Percentiles rank a stretch among this genome's conserved stretches.
phyloP scores from a whole-genome alignment of 768 basidiomycete species.

The Thelephora ganbajun region DNA sequence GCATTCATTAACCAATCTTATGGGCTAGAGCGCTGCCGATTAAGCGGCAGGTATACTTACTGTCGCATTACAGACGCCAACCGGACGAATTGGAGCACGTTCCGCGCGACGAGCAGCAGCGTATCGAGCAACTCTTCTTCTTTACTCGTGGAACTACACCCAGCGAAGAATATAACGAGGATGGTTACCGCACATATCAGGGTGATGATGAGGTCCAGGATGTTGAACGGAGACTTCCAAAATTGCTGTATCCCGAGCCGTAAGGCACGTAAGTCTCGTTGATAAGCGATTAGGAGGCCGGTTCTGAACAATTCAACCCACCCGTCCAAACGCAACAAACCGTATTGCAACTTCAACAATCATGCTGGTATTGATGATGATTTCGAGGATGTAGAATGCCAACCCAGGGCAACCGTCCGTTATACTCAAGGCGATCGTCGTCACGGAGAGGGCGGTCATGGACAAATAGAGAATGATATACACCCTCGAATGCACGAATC shows the following conservation, averaged over 20 bases:
- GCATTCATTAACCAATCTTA: not conserved
- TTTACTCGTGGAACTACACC: constrained; percentile 70
- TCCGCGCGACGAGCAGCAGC: constrained; percentile 79
- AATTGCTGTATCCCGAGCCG: constrained; percentile 56
- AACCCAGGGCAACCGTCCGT: constrained; percentile 74
- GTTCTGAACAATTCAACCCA: constrained; percentile 37
- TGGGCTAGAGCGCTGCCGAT: not conserved
- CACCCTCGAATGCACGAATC: constrained; percentile 76
- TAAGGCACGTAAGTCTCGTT: not conserved
- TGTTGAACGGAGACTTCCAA: constrained; percentile 89
- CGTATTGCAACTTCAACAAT: constrained; percentile 87
- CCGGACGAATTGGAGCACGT: constrained; percentile 84
- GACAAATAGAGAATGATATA: constrained; percentile 82
- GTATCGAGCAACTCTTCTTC: constrained; percentile 94
- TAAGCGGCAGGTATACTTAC: constrained; percentile 31
- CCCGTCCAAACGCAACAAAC: constrained; percentile 85
- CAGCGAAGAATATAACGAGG: constrained; percentile 77
- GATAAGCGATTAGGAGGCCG: not conserved
- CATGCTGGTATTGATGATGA: constrained; percentile 84
- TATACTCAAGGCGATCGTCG: constrained; percentile 75
- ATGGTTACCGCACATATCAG: constrained; percentile 82
- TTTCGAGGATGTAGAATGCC: constrained; percentile 81
- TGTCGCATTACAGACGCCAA: constrained; percentile 89
- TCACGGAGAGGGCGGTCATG: constrained; percentile 79
- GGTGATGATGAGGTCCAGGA: constrained; percentile 81